A percentile compares a stretch with the other conserved stretches of the same genome.
These are phyloP conservation scores for Botryotinia calthae DNA, from an alignment of 2,329 filamentous ascomycete species.

Conservation along the genomic window DNA sequence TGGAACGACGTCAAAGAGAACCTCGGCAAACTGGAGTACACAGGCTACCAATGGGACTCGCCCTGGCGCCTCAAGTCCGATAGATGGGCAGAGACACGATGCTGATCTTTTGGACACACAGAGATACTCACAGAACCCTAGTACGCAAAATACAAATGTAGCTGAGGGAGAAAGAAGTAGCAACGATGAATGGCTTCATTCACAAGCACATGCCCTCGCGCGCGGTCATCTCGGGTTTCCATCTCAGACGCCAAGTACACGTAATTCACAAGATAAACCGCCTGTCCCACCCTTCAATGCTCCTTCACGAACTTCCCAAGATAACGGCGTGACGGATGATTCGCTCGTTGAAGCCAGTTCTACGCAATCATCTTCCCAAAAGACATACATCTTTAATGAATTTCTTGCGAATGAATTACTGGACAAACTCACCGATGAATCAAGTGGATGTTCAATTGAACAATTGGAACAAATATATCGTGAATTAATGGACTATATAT, in stretches of 20 bases:
- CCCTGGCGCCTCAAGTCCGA: conserved; percentile 34
- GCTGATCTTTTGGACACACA: conserved; percentile 53
- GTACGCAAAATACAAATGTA: conserved; percentile 17
- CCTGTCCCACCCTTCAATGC: conserved; percentile 42
- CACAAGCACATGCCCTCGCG: conserved; percentile 54
- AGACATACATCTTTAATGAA: conserved; percentile 44
- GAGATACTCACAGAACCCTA: conserved; percentile 30
- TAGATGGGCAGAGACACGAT: conserved; percentile 31
- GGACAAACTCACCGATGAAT: conserved; percentile 30
- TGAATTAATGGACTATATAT: conserved; percentile 85
- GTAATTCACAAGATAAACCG: conserved; percentile 38
- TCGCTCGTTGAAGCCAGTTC: conserved; percentile 35
- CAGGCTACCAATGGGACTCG: conserved; percentile 67
- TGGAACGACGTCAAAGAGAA: not conserved
- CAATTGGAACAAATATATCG: conserved; percentile 93
- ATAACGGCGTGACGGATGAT: conserved; percentile 33
- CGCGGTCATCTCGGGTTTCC: conserved; percentile 40
- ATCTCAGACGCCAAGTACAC: conserved; percentile 37
- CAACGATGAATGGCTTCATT: conserved; percentile 56
- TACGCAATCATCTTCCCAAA: conserved; percentile 35
- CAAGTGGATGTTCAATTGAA: conserved; percentile 60
- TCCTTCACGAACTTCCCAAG: conserved; percentile 28
- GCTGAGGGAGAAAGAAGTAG: conserved; percentile 43
- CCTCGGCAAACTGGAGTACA: conserved; percentile 62
- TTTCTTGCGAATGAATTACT: conserved; percentile 33